Conservation (phyloP, 1,284 basidiomycete genomes). For the Fomitiporia mediterranea region DNA sequence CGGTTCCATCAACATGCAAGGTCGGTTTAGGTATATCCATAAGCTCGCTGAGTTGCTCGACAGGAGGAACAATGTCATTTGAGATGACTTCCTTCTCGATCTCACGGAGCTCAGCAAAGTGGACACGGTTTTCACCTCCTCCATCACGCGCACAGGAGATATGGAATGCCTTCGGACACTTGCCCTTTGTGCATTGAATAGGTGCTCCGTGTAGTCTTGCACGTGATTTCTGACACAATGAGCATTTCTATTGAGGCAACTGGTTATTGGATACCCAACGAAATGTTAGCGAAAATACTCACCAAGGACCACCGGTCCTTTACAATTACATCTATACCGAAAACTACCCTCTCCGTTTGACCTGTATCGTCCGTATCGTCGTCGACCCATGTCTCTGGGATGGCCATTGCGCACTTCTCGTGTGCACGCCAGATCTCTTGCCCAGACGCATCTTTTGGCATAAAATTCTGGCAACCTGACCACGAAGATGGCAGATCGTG, state of each 20-base stretch:
- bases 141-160: conserved; percentile 81
- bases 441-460: conserved; percentile 33
- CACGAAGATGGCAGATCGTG: conserved; percentile 56
- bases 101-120: conserved; percentile 58
- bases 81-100: conserved; percentile 76
- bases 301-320: conserved; percentile 91
- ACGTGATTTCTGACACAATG: conserved; percentile 66
- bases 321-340: conserved; percentile 80
- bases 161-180: conserved; percentile 91
- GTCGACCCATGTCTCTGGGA: conserved; percentile 87
- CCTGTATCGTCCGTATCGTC: conserved; percentile 45
- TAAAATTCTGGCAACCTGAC: conserved; percentile 23
- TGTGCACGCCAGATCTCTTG: conserved; percentile 65
- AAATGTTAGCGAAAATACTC: conserved; percentile 30
- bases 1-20: neutral
- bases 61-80: conserved; percentile 32
- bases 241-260: conserved; percentile 68
- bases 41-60: neutral
- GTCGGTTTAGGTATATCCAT: neutral
- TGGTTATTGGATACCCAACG: conserved; percentile 11
- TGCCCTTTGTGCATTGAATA: conserved; percentile 91
- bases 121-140: conserved; percentile 41
- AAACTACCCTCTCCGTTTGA: conserved; percentile 54
- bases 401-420: conserved; percentile 67
- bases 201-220: conserved; percentile 81